phyloP scores from a whole-genome alignment of 2,329 filamentous ascomycete species.

The Alternaria sp. region DNA sequence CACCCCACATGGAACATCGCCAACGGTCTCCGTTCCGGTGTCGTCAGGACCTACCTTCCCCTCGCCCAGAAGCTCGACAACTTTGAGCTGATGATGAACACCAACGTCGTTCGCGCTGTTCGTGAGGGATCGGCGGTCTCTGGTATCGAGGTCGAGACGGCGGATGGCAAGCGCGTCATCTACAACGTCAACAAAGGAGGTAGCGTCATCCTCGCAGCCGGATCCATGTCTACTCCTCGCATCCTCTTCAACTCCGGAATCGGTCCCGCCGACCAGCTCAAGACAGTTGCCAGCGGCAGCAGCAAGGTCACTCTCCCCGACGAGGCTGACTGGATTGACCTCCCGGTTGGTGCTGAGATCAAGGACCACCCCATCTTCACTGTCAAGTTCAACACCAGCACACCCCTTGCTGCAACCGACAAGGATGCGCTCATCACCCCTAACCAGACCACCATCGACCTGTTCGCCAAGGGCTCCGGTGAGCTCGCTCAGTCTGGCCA shows the following conservation, averaged over 20 bases:
- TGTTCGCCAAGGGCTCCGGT: slow-evolving; percentile 47
- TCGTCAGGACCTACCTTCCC: slow-evolving; percentile 73
- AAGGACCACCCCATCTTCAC: slow-evolving; percentile 49
- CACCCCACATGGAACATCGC: slow-evolving; percentile 71
- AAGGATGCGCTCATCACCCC: slow-evolving; percentile 34
- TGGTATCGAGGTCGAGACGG: slow-evolving; percentile 65
- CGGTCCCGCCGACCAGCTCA: slow-evolving; percentile 61
- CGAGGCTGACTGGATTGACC: slow-evolving; percentile 55
- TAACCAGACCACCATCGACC: slow-evolving; percentile 36
- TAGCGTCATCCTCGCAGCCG: slow-evolving; percentile 70
- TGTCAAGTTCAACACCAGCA: slow-evolving; percentile 39
- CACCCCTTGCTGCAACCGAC: slow-evolving; percentile 24
- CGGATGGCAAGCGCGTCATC: slow-evolving; percentile 49
- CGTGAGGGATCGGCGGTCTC: slow-evolving; percentile 66
- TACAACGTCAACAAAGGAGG: slow-evolving; percentile 65
- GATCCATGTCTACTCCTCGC: slow-evolving; percentile 71
- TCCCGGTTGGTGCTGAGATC: slow-evolving; percentile 56
- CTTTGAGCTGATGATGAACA: slow-evolving; percentile 71
- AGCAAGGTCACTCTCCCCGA: slow-evolving; percentile 52
- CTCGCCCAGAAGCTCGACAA: slow-evolving; percentile 64
- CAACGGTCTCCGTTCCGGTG: slow-evolving; percentile 70
- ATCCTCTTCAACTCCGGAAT: slow-evolving; percentile 73
- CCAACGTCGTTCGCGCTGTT: slow-evolving; percentile 68
- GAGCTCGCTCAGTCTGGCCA: slow-evolving; percentile 56
- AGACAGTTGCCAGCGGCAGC: slow-evolving; percentile 51